Evolutionary conservation across 768 basidiomycete genomes (phyloP), one percentile per base, ranked within the genome.

Genomic region (Astraeus odoratus): DNA sequence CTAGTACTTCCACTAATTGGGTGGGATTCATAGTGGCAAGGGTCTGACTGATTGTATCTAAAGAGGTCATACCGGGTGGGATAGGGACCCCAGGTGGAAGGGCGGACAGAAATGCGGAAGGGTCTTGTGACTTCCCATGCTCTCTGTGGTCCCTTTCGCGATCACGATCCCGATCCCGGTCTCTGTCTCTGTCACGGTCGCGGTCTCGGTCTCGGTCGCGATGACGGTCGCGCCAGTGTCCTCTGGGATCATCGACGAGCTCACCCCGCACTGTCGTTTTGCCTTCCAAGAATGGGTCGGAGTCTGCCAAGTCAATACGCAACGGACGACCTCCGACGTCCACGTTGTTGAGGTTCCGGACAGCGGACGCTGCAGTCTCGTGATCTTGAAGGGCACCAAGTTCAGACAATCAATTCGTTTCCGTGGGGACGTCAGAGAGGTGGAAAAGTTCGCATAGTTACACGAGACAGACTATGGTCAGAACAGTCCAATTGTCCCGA

Each of bases 291-390:
- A 90, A 87, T 5, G 93, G 90, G 55, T 93, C 91, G 23, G 88
- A 91, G 60, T 94, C 89, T 37, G 93, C 91, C 27, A 95, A 76
- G 63, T 98, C 95, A 56, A 99, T 94, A 39, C 94, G 83, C 35
- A 99, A 73, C 2, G 88, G 86, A 8, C 96, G 81, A 3, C 96
- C 96, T 45, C 88, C 91, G 25, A 97, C 87, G 54, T 92, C 90
- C 41, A 80, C 80, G 49, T 88, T 90, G 65, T 96, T 92, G 39
- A 99, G 77, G 60, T 98, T 99, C 57, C 96, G 83, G 13, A 99
- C 91, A 39, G 96, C 96, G 41, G 92, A 95, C 20, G 80, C 67
- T 6, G 96, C 96, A 19, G 96, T 98, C 66, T 96, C 94, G 63
- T 95, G 89, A 66, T 99, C 96, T 87, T 64, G 53, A 43, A 35